phyloP scores from a whole-genome alignment of 139 green algal genomes.

The Chlamydomonas eustigma region DNA sequence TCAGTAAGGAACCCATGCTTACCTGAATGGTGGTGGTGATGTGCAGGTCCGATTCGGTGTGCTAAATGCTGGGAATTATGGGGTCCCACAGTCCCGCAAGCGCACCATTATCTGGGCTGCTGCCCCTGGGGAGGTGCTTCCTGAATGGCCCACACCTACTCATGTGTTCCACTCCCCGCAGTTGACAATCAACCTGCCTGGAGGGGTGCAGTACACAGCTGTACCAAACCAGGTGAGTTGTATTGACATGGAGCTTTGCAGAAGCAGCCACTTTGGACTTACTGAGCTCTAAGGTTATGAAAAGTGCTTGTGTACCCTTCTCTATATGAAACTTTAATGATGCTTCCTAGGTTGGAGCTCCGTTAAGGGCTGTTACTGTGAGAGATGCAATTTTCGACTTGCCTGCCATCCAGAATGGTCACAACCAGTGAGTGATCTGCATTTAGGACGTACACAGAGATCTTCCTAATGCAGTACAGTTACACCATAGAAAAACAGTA shows the following conservation, averaged over 20 bases:
- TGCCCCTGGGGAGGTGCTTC: slow-evolving; percentile 73
- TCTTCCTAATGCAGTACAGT: too few species aligned
- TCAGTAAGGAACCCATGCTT: too few species aligned
- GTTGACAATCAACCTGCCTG: slow-evolving; percentile 83
- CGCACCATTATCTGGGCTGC: slow-evolving; percentile 94
- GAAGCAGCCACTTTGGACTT: too few species aligned
- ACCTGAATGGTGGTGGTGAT: too few species aligned
- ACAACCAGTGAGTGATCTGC: slow-evolving; percentile 43
- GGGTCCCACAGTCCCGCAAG: slow-evolving; percentile 91
- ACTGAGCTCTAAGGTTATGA: not conserved
- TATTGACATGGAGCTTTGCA: too few species aligned
- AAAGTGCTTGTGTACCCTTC: not conserved
- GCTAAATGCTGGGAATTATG: slow-evolving; percentile 94
- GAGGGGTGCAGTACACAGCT: slow-evolving; percentile 66
- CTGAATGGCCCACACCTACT: slow-evolving; percentile 78
- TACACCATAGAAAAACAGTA: too few species aligned
- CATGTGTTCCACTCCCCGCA: slow-evolving; percentile 85
- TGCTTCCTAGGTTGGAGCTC: slow-evolving; percentile 68
- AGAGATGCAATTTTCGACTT: slow-evolving; percentile 90
- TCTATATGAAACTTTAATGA: too few species aligned
- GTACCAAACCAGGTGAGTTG: slow-evolving; percentile 43
- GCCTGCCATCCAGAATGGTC: slow-evolving; percentile 80
- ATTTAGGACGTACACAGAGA: too few species aligned
- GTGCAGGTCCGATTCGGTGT: slow-evolving; percentile 92
- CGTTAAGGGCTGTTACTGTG: slow-evolving; percentile 87